Evolutionary conservation across 306 rosid species (phyloP), one percentile per base, ranked within the genome.

Genomic region (Phaseolus lunatus): DNA sequence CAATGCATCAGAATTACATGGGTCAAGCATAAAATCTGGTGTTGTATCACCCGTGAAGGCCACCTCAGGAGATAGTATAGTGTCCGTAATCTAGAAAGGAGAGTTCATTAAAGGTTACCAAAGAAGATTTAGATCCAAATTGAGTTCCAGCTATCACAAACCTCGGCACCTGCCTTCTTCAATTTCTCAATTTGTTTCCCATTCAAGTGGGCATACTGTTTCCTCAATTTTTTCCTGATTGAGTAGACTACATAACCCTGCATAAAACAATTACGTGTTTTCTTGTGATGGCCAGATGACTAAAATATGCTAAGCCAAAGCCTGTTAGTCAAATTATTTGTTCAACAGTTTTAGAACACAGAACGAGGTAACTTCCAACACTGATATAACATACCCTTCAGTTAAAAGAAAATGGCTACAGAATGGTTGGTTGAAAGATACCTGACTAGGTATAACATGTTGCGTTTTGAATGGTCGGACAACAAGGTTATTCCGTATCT

Each of bases 21-120:
- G 98, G 59, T 95, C 98, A 73, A 90, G 91, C 95, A 92, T 90
- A 80, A 84, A 95, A 70, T 95, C 96, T 22, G 96, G 49, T 0
- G 93, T 95, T 66, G 98, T 95, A 82, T 95, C 98, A 18, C 97
- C 98, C 0, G 96, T 87, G 85, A 95, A 95, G 82, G 98, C 98
- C 66, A 95, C 96, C 85, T 95, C 98, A 7, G 98, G 98, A 50
- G 96, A 89, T 87, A 95, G 79, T 75, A 95, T 62, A 53, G 24
- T 78, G 80, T 95, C 96, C 77, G 96, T 95, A 75, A 95, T 95
- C 97, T 95, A 88, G 81, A 88, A 76, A 74, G 65, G 50, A 76
- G 75, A 81, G 23, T 58, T 77, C 80, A 76, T 82, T 53, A 73
- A 70, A 79, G 69, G 35, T 39, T 54, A 20, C 52, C 50, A 67